A percentile compares a stretch with the other conserved stretches of the same genome.
Evolutionary conservation across 2,329 filamentous ascomycete species (phyloP).

Genomic region (Periconia sp.): DNA sequence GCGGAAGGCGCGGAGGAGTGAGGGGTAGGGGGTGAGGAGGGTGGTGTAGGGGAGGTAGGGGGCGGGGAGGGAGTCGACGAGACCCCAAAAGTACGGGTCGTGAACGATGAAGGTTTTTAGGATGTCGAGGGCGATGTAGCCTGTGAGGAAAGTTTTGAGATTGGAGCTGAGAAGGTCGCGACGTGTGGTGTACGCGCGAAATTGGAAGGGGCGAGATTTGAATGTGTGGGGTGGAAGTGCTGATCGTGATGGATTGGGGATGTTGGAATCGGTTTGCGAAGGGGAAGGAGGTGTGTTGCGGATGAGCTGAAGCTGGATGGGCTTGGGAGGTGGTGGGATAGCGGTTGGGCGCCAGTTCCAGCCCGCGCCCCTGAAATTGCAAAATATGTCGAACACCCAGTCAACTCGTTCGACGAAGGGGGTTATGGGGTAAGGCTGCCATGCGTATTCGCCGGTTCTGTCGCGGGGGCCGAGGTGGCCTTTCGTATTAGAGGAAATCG

Average conservation of each 20-base stretch:
- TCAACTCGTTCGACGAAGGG: conserved; percentile 57
- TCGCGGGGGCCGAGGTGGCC: conserved; percentile 26
- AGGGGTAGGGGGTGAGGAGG: conserved; percentile 42
- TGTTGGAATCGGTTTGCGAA: conserved; percentile 12
- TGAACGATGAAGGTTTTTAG: conserved; percentile 69
- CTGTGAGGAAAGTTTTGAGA: conserved; percentile 49
- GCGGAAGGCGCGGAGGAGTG: conserved; percentile 58
- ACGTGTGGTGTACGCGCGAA: conserved; percentile 39
- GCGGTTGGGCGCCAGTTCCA: conserved; percentile 61
- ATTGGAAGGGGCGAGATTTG: conserved; percentile 35
- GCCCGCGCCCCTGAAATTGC: conserved; percentile 60
- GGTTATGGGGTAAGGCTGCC: conserved; percentile 55
- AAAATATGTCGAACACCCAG: conserved; percentile 60
- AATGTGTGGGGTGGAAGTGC: not conserved
- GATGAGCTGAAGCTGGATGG: conserved; percentile 42
- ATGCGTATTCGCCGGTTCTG: conserved; percentile 46
- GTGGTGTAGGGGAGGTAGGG: conserved; percentile 53
- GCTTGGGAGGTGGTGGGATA: conserved; percentile 48
- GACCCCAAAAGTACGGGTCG: conserved; percentile 75
- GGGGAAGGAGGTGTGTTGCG: conserved; percentile 25
- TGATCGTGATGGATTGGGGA: not conserved
- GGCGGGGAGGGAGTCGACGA: conserved; percentile 47
- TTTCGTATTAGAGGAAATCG: conserved; percentile 4
- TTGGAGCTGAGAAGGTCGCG: conserved; percentile 37
- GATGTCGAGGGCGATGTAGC: conserved; percentile 70